Evolutionary conservation across 306 rosid genomes (phyloP), one percentile per base, ranked within the genome.

Genomic region (Gillenia trifoliata): DNA sequence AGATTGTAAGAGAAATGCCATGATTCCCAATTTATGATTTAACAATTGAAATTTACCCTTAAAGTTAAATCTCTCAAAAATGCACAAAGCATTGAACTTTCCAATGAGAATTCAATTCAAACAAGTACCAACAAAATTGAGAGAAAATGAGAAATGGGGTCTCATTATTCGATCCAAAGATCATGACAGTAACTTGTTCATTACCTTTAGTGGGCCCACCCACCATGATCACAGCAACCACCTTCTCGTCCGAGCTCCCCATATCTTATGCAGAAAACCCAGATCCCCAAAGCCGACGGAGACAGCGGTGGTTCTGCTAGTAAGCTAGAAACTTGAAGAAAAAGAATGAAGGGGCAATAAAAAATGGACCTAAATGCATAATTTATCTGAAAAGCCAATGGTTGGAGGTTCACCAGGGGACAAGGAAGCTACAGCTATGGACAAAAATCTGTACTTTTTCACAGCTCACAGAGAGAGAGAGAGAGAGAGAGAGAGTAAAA

Each of bases 191-290:
- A 74, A 63, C 26, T 36, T 22, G 11, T 8, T 54, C 1, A 10
- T 45, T 80, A 90, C 98, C 99, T 90, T 94, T 94, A 23, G 96
- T 94, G 23, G 99, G 99, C 29, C 99, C 99, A 45, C 97, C 97
- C 50, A 94, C 99, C 99, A 94, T 94, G 78, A 94, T 92, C 75
- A 94, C 97, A 74, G 97, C 96, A 10, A 94, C 96, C 17, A 86
- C 96, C 61, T 83, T 89, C 77, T 89, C 93, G 45, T 89, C 91
- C 70, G 91, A 29, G 84, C 77, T 79, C 43, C 85, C 91, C 99
- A 92, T 45, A 17, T 90, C 59, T 50, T 89, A 62, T 54, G 65
- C 50, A 50, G 16, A 79, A 7, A 74, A 79, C 75, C 86, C 88
- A 81, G 88, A 84, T 86, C 87, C 84, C 80, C 23, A 77, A 77